Conservation (phyloP, 1,284 basidiomycete genomes). For the Trichosporon sp. region DNA sequence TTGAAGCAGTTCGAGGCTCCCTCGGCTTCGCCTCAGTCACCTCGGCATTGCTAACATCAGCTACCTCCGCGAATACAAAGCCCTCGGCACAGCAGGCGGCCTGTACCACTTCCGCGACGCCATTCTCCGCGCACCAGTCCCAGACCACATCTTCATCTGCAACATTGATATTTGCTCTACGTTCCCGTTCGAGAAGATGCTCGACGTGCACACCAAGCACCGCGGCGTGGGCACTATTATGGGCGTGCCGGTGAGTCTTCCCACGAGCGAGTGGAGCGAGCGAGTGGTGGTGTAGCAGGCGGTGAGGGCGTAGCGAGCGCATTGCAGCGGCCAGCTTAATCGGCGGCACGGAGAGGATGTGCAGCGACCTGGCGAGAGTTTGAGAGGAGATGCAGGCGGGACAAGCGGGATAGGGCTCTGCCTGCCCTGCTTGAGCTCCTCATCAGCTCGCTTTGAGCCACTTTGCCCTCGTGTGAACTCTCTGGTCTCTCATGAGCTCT, state of each 20-base stretch:
- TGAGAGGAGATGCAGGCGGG: no score
- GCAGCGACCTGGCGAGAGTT: no score
- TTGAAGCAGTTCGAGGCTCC: not conserved
- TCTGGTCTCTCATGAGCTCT: no score
- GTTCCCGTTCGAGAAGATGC: constrained; percentile 50
- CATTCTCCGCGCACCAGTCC: constrained; percentile 48
- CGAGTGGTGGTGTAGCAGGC: not conserved
- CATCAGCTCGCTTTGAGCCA: no score
- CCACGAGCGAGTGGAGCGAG: not conserved
- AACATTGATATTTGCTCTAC: constrained; percentile 54
- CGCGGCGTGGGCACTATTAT: constrained; percentile 53
- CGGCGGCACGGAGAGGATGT: no score
- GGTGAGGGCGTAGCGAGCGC: no score
- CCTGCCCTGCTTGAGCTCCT: no score
- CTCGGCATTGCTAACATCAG: constrained; percentile 26
- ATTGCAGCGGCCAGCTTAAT: no score
- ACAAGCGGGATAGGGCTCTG: no score
- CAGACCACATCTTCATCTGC: constrained; percentile 53
- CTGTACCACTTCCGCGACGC: constrained; percentile 51
- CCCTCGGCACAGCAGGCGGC: constrained; percentile 52
- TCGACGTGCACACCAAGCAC: constrained; percentile 50
- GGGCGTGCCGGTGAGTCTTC: constrained; percentile 46
- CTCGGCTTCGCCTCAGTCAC: not conserved
- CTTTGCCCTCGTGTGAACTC: no score
- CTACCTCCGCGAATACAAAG: constrained; percentile 52